These are phyloP conservation scores for Leucocoprinus sp. DNA, from an alignment of 768 basidiomycete genomes.

Conservation along the genomic window DNA sequence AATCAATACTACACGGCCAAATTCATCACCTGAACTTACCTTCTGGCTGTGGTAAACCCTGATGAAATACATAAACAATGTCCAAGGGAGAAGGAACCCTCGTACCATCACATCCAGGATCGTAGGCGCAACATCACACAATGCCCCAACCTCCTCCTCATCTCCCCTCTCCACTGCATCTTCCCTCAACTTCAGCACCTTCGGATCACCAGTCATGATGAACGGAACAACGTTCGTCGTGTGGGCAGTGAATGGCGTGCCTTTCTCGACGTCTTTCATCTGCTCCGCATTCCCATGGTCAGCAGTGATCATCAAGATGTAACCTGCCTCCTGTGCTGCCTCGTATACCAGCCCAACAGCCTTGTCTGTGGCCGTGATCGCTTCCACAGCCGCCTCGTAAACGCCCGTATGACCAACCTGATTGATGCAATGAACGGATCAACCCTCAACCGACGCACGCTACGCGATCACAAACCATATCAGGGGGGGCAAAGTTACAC, in stretches of 20 bases:
- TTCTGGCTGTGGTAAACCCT: slow-evolving; percentile 62
- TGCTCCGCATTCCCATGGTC: slow-evolving; percentile 97
- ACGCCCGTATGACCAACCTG: slow-evolving; percentile 89
- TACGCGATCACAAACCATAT: slow-evolving; percentile 57
- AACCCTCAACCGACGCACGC: neutral
- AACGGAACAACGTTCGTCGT: slow-evolving; percentile 88
- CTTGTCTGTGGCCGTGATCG: slow-evolving; percentile 80
- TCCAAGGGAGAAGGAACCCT: neutral
- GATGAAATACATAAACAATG: slow-evolving; percentile 2
- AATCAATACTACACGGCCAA: too few relatives aligned
- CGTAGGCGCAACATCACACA: slow-evolving; percentile 90
- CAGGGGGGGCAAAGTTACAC: slow-evolving; percentile 97
- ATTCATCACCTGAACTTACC: too few relatives aligned
- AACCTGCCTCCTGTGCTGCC: slow-evolving; percentile 79
- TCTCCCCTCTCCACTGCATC: slow-evolving; percentile 52
- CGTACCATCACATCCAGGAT: slow-evolving; percentile 64
- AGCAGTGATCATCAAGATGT: slow-evolving; percentile 80
- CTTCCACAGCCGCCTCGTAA: slow-evolving; percentile 85
- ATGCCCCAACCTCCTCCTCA: slow-evolving; percentile 60
- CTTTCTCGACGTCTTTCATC: slow-evolving; percentile 79
- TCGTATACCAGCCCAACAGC: slow-evolving; percentile 84
- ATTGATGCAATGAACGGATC: neutral
- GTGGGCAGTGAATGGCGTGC: slow-evolving; percentile 87
- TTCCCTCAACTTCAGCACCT: slow-evolving; percentile 49
- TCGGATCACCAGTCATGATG: slow-evolving; percentile 67